A percentile compares a stretch with the other conserved stretches of the same genome.
These are phyloP conservation scores for Globisporangium nagaii DNA, from an alignment of 352 stramenopile genomes.

Conservation along the genomic window DNA sequence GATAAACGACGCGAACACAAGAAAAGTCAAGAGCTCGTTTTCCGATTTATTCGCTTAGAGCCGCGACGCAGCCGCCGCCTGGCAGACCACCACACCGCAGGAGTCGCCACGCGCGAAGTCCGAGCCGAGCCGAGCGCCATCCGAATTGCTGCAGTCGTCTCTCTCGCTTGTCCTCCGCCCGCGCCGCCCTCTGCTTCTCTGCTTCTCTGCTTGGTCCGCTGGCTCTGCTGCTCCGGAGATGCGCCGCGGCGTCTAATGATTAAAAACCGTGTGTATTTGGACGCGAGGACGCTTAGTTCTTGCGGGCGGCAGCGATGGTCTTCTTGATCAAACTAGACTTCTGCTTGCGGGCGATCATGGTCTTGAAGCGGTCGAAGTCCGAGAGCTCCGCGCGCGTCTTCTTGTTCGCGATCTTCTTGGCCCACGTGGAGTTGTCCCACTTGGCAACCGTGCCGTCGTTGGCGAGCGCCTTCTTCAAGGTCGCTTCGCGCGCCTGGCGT, in stretches of 20 bases:
- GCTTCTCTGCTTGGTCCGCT: background rate
- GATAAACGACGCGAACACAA: background rate
- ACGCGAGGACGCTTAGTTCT: conserved; percentile 43
- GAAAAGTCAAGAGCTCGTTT: conserved; percentile 15
- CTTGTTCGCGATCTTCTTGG: conserved; percentile 98
- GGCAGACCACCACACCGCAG: background rate
- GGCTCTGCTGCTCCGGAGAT: background rate
- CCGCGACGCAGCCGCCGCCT: background rate
- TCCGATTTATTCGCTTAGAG: conserved; percentile 18
- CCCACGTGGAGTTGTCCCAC: conserved; percentile 95
- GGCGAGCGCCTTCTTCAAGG: conserved; percentile 89
- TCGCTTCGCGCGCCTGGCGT: conserved; percentile 92
- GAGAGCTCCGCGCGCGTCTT: conserved; percentile 91
- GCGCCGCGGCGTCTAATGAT: conserved; percentile 6
- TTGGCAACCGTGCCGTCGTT: conserved; percentile 89
- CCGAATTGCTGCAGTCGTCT: too few relatives aligned
- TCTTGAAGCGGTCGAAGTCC: conserved; percentile 99
- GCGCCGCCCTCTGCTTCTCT: background rate
- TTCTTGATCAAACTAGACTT: conserved; percentile 95
- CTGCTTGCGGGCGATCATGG: conserved; percentile 99
- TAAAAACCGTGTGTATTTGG: conserved; percentile 9
- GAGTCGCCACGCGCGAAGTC: background rate
- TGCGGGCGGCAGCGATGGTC: conserved; percentile 66
- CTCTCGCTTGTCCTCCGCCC: too few relatives aligned
- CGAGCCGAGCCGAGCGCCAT: too few relatives aligned